Base-by-base conservation (phyloP, 371 early-diverging fungal species). In the Mucor racemosus region DNA sequence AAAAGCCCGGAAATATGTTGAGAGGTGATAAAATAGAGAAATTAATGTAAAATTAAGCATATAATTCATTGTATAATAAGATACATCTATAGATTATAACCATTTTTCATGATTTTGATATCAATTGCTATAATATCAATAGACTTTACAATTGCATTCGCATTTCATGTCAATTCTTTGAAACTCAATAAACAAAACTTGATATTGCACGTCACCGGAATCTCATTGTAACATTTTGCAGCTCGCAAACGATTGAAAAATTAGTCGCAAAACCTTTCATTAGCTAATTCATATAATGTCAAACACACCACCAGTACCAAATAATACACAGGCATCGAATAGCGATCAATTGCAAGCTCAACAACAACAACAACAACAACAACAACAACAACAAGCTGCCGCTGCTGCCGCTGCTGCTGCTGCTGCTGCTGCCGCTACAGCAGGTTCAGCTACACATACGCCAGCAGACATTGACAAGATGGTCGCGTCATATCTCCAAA, bases 401-500 rank as follows among this genome's bases (percentile, higher is more conserved):
- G 35, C 62, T 35, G 53, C 63, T 26, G 41, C 63, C 11, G 41
- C 41, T 11, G 56, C 65, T 34, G 54, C 54, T 34, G 54, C 54
- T 34, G 46, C 65, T 21, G 48, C 65, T 26, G 50, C 65, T 13
- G 38, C 58, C 4, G 54, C 61, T 31, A n/a, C 64, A 40, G 15
- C 64, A 40, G 6, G 56, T 36, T 19, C 64, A 31, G 40, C 67
- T 41, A 15, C 61, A 11, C 61, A 65, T 61, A 41, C 70, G 3
- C 67, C 69, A 7, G 65, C 70, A 14, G 70, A 74, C 42, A 73
- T 73, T 41, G 76, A 76, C 39, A 73, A 70, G 34, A 76, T 76
- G 64, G 73, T 76, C 67, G 76, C 73, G 60, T 73, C 73, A 33
- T 76, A 76, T 60, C 63, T 76, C n/a, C 73, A 76, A 61, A 72